phyloP scores from a whole-genome alignment of 2,329 filamentous ascomycete species.

The Uncinocarpus reesii region DNA sequence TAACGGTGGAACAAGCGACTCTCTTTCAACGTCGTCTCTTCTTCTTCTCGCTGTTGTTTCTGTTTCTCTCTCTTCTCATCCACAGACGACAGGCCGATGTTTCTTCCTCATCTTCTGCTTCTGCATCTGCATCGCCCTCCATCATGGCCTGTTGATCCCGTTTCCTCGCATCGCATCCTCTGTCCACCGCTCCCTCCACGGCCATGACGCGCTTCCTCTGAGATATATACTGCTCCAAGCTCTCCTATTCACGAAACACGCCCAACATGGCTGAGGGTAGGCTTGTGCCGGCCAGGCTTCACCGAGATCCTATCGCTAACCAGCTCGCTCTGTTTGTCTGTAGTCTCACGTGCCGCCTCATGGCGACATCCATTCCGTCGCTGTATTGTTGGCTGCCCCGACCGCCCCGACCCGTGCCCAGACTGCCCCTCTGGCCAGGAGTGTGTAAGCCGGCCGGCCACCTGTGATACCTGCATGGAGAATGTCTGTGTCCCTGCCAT shows the following conservation, averaged over 20 bases:
- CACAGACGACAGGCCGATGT: background rate
- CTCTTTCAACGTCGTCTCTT: background rate
- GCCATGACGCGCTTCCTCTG: too few species aligned
- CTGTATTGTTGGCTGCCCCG: constrained; percentile 48
- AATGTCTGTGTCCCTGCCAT: constrained; percentile 42
- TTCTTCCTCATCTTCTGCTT: background rate
- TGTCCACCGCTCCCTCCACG: background rate
- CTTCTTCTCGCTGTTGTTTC: background rate
- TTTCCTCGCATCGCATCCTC: too few species aligned
- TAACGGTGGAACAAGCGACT: too few species aligned
- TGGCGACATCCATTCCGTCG: constrained; percentile 42
- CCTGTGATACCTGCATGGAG: constrained; percentile 50
- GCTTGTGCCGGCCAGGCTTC: too few species aligned
- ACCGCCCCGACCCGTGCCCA: constrained; percentile 48
- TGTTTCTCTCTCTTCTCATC: background rate
- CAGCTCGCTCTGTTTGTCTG: background rate
- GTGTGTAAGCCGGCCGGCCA: constrained; percentile 50
- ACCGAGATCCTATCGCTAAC: background rate
- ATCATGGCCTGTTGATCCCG: too few species aligned
- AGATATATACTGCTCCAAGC: too few species aligned
- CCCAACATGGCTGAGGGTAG: background rate
- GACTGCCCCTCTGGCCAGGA: constrained; percentile 45
- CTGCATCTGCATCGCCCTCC: too few species aligned
- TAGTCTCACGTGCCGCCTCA: constrained; percentile 24
- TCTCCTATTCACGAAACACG: too few species aligned